These are phyloP conservation scores for Geotrichum carabidarum DNA, from an alignment of 1,139 yeast species.

Conservation along the genomic window DNA sequence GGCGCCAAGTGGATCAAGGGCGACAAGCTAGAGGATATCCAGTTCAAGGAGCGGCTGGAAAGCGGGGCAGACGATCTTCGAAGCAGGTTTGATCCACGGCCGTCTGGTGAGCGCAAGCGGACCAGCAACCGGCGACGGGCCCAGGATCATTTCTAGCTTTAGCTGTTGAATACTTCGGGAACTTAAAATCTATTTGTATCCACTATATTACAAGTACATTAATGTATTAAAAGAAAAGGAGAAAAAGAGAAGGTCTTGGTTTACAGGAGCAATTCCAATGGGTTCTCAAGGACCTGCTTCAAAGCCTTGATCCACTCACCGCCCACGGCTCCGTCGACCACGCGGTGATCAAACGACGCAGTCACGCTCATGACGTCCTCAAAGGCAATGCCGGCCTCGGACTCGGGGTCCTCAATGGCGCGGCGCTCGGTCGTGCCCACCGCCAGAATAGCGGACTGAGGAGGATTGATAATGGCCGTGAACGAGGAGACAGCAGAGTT, in stretches of 20 bases:
- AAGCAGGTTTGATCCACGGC: background rate
- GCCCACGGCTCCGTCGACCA: slow-evolving; percentile 95
- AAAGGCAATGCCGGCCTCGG: slow-evolving; percentile 86
- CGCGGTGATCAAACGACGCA: slow-evolving; percentile 97
- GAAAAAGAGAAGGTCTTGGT: background rate
- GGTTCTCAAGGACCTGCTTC: slow-evolving; percentile 89
- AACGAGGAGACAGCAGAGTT: slow-evolving; percentile 86
- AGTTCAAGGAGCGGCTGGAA: background rate
- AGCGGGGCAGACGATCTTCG: background rate
- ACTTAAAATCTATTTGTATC: background rate
- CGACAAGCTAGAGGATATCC: background rate
- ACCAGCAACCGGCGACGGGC: background rate
- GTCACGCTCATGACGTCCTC: slow-evolving; percentile 88
- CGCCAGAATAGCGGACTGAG: slow-evolving; percentile 91
- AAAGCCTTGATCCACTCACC: slow-evolving; percentile 94
- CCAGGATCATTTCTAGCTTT: background rate
- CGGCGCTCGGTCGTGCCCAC: slow-evolving; percentile 89
- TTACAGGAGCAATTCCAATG: slow-evolving; percentile 83
- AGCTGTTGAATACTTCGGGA: too few relatives aligned
- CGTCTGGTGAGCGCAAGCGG: background rate
- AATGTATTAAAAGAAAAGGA: background rate
- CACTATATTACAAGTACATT: slow-evolving; percentile 3
- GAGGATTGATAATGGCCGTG: slow-evolving; percentile 97
- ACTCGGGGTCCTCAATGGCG: slow-evolving; percentile 87
- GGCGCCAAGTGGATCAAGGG: slow-evolving; percentile 1